Evolutionary conservation across 306 rosid species (phyloP).

Genomic region (Begonia peltatifolia): DNA sequence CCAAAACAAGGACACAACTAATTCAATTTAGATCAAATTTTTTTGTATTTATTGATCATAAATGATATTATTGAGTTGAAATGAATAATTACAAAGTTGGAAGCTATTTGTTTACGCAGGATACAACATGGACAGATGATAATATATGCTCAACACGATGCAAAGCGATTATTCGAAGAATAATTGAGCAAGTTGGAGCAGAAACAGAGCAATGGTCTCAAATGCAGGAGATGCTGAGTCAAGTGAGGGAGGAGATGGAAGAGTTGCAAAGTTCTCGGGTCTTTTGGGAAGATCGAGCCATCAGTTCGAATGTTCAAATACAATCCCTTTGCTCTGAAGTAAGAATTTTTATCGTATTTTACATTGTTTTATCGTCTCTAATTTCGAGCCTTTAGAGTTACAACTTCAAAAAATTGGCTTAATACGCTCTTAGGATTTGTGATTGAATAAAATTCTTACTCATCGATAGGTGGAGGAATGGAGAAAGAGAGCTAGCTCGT

Average conservation of each 20-base stretch:
- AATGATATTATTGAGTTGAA: not conserved
- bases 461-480: slow-evolving; percentile 70
- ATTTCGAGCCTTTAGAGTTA: not conserved
- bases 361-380: not conserved
- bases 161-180: slow-evolving; percentile 57
- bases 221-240: slow-evolving; percentile 83
- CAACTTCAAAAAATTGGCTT: too few species aligned
- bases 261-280: slow-evolving; percentile 77
- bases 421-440: not conserved
- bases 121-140: slow-evolving; percentile 25
- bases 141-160: slow-evolving; percentile 69
- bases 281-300: slow-evolving; percentile 72
- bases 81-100: slow-evolving; percentile 4
- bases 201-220: slow-evolving; percentile 98
- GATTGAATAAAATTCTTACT: slow-evolving; percentile 5
- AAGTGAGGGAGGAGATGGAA: slow-evolving; percentile 87
- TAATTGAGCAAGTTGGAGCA: slow-evolving; percentile 73
- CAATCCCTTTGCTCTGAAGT: slow-evolving; percentile 41
- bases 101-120: slow-evolving; percentile 19
- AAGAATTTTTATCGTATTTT: slow-evolving; percentile 13
- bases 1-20: too few species aligned
- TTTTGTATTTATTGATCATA: too few species aligned
- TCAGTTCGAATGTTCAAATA: slow-evolving; percentile 36
- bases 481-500: slow-evolving; percentile 54
- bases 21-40: not conserved